A percentile compares a stretch with the other conserved stretches of the same genome.
Conservation (phyloP, 1,139 yeast genomes). For the Saccharomyces pastorianus region DNA sequence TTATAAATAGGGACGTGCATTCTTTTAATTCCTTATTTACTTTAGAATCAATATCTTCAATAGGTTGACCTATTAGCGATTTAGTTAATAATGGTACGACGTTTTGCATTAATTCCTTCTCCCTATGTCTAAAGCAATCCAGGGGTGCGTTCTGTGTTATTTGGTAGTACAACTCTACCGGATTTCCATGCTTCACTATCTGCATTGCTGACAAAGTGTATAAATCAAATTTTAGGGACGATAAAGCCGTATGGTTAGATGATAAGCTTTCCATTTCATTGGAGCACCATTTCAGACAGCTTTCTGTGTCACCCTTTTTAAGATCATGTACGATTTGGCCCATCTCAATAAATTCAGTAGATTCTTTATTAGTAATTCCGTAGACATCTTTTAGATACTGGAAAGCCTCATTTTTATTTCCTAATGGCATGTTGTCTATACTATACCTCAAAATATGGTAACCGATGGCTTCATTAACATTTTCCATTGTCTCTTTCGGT, state of each 20-base stretch:
- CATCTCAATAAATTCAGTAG: constrained; percentile 22
- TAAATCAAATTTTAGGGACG: constrained; percentile 18
- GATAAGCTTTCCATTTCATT: constrained; percentile 7
- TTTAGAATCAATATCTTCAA: constrained; percentile 12
- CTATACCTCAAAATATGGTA: constrained; percentile 27
- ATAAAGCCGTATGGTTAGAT: background rate
- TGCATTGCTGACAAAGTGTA: constrained; percentile 21
- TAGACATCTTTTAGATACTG: constrained; percentile 21
- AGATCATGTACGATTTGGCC: constrained; percentile 24
- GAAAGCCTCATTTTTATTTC: constrained; percentile 12
- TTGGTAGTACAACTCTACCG: constrained; percentile 17
- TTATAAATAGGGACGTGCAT: constrained; percentile 43
- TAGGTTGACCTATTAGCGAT: constrained; percentile 15
- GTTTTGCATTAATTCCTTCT: constrained; percentile 8
- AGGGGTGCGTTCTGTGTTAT: constrained; percentile 6
- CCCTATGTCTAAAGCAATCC: constrained; percentile 8
- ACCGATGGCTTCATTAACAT: constrained; percentile 24
- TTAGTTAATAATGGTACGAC: constrained; percentile 23
- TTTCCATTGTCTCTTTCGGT: constrained; percentile 14
- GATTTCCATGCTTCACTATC: constrained; percentile 15
- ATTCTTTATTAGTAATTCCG: constrained; percentile 16
- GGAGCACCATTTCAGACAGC: constrained; percentile 24
- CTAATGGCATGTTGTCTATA: constrained; percentile 17
- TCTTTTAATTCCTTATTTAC: constrained; percentile 18
- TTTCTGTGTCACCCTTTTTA: constrained; percentile 15